A percentile compares a stretch with the other conserved stretches of the same genome.
phyloP scores from a whole-genome alignment of 495 filamentous ascomycete species.

The Annulohypoxylon stygium region DNA sequence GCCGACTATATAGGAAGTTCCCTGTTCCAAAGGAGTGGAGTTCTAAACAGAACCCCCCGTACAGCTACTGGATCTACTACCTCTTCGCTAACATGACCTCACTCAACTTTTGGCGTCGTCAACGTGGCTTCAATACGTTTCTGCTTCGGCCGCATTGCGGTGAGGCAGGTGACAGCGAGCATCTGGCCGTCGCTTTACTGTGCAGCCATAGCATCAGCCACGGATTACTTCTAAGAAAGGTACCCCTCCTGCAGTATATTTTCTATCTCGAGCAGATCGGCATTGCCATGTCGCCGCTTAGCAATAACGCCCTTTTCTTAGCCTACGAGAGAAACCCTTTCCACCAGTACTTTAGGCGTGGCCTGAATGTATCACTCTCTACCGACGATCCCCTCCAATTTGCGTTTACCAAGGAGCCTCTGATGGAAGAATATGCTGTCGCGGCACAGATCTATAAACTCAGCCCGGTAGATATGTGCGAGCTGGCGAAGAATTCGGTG shows the following conservation, averaged over 20 bases:
- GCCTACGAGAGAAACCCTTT: conserved; percentile 98
- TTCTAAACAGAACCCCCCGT: conserved; percentile 94
- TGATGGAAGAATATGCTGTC: conserved; percentile 98
- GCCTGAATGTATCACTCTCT: conserved; percentile 93
- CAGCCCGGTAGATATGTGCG: conserved; percentile 97
- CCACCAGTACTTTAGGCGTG: conserved; percentile 91
- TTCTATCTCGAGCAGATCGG: conserved; percentile 99
- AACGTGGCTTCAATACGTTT: conserved; percentile 95
- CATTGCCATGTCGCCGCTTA: conserved; percentile 98
- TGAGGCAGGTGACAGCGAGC: conserved; percentile 96
- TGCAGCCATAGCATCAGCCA: conserved; percentile 99
- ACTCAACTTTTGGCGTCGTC: conserved; percentile 90
- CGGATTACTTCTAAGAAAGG: conserved; percentile 91
- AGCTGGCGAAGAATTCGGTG: conserved; percentile 95
- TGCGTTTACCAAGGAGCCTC: conserved; percentile 96
- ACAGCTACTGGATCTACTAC: conserved; percentile 99
- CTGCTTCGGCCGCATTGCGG: conserved; percentile 94
- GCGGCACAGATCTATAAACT: conserved; percentile 99
- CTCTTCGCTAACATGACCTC: conserved; percentile 95
- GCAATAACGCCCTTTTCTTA: conserved; percentile 96
- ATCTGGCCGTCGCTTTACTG: conserved; percentile 90
- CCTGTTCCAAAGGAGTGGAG: conserved; percentile 90
- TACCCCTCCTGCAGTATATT: conserved; percentile 94
- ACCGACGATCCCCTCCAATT: conserved; percentile 98
- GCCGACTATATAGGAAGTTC: conserved; percentile 91